A percentile compares a stretch with the other conserved stretches of the same genome.
phyloP scores from a whole-genome alignment of 129 eudicot species.

The Pseudognaphalium luteoalbum region DNA sequence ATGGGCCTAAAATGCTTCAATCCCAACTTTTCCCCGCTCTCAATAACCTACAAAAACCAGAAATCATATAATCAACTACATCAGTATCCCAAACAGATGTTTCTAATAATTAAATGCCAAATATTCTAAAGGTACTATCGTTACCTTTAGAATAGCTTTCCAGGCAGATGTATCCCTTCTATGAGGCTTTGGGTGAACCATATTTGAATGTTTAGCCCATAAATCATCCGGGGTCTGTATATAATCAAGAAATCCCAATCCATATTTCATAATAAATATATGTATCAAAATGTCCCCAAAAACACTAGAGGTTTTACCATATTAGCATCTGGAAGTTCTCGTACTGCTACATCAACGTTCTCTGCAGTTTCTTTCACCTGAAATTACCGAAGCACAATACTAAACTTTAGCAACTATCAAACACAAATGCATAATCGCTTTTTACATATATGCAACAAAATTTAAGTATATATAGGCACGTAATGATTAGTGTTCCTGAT shows the following conservation, averaged over 20 bases:
- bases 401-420: background rate
- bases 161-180: slow-evolving; percentile 74
- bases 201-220: slow-evolving; percentile 88
- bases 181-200: slow-evolving; percentile 87
- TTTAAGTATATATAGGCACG: background rate
- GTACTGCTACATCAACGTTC: slow-evolving; percentile 87
- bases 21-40: slow-evolving; percentile 74
- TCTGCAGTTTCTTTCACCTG: slow-evolving; percentile 96
- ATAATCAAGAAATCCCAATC: background rate
- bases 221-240: slow-evolving; percentile 91
- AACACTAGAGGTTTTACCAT: slow-evolving; percentile 45
- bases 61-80: slow-evolving; percentile 7
- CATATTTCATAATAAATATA: background rate
- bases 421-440: background rate
- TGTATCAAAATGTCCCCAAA: background rate
- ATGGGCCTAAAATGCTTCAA: slow-evolving; percentile 91
- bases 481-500: background rate
- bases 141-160: slow-evolving; percentile 87
- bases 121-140: background rate
- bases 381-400: background rate
- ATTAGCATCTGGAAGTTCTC: slow-evolving; percentile 99
- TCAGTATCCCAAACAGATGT: background rate
- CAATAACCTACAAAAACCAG: slow-evolving; percentile 52
- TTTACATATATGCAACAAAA: slow-evolving; percentile 2
- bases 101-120: too few species aligned